Base-by-base conservation (phyloP, 768 basidiomycete genomes). In the Russula griseocarnosa region DNA sequence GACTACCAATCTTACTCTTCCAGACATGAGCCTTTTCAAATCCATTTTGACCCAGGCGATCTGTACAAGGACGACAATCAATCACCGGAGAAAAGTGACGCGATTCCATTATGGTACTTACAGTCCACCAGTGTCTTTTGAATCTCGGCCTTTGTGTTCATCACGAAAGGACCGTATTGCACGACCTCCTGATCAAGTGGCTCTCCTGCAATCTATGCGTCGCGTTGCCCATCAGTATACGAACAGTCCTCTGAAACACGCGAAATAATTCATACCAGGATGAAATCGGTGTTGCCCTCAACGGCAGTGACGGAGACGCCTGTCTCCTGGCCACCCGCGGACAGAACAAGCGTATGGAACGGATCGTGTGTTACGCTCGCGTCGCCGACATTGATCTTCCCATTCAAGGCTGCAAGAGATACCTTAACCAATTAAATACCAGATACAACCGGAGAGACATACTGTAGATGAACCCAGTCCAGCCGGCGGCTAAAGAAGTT, bases 391-490 rank as follows among this genome's bases (percentile, higher is more conserved):
- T 73, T 74, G 16, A 96, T 72, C 9, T 76, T 73, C 1, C 95
- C 96, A 60, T 83, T 83, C 71, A 90, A 74, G 56, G 83, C 88
- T 88, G 70, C 60, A 62, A 63, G 22, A 26, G 22, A 16, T 63
- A 32, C 68, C 34, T 71, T 53, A 32, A n/a, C n/a, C 49, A 26
- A 42, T 58, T n/a, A 8, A 40, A 50, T 36, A 10, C 0, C 44
- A 28, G 49, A 16, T 7, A 7, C 6, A 40, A 26, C 11, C 24
- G n/a, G 8, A 26, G 44, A 58, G 18, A 71, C 87, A 66, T 71
- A 92, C 91, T 80, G 73, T 94, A 96, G 30, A 88, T 76, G 71
- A 98, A 97, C 0, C 90, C 74, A 7, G 93, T 97, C 96, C 96
- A 98, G 20, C 87, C 88, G n/a, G 77, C 68, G 6, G 90, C 90